phyloP scores from a whole-genome alignment of 352 stramenopile species.

The Pythium periplocum region DNA sequence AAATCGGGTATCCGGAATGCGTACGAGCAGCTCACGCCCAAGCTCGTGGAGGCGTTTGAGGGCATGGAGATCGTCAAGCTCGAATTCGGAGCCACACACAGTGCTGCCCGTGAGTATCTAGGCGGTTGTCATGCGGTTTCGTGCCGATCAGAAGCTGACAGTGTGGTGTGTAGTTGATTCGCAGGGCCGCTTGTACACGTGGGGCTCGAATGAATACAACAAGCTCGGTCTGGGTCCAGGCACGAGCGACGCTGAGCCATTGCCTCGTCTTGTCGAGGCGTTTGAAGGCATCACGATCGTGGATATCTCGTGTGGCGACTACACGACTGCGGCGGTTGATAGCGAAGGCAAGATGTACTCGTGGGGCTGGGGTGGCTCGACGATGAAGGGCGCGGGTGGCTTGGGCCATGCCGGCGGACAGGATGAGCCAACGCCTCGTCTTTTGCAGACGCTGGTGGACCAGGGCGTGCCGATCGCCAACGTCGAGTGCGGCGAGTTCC shows the following conservation, averaged over 20 bases:
- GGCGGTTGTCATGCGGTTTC: not conserved
- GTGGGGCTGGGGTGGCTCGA: constrained; percentile 87
- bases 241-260: constrained; percentile 39
- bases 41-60: constrained; percentile 63
- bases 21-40: constrained; percentile 81
- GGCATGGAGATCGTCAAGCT: constrained; percentile 58
- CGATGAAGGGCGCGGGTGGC: constrained; percentile 72
- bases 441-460: constrained; percentile 70
- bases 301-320: constrained; percentile 81
- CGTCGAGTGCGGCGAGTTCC: constrained; percentile 82
- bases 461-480: constrained; percentile 70
- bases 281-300: constrained; percentile 71
- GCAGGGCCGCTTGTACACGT: constrained; percentile 63
- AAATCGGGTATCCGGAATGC: constrained; percentile 81
- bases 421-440: constrained; percentile 62
- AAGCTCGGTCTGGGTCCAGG: constrained; percentile 59
- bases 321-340: constrained; percentile 84
- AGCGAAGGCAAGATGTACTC: constrained; percentile 86
- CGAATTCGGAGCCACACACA: constrained; percentile 75
- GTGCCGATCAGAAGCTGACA: not conserved
- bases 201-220: constrained; percentile 89
- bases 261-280: constrained; percentile 60
- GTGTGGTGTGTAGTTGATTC: constrained; percentile 48
- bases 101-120: constrained; percentile 56
- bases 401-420: constrained; percentile 70